phyloP scores from a whole-genome alignment of 2,329 filamentous ascomycete species.

The Akanthomyces dipterigenus region DNA sequence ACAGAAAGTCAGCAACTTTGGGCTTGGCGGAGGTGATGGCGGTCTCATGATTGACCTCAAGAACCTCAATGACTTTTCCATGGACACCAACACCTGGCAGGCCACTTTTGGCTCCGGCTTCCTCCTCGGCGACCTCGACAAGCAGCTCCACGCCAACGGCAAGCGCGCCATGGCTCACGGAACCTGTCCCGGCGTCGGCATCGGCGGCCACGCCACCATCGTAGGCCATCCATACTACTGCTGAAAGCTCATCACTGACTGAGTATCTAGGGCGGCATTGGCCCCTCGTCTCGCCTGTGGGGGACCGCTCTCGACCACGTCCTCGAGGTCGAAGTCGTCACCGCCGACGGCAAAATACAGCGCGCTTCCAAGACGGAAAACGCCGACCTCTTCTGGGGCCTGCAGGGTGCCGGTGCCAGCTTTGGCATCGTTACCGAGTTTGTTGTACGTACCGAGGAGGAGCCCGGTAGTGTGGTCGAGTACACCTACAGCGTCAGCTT shows the following conservation, averaged over 20 bases:
- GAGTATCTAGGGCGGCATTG: slow-evolving; percentile 40
- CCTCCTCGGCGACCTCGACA: slow-evolving; percentile 44
- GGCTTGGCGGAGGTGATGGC: slow-evolving; percentile 44
- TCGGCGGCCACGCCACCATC: slow-evolving; percentile 53
- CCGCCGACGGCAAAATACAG: slow-evolving; percentile 45
- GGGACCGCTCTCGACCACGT: slow-evolving; percentile 50
- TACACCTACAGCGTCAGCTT: slow-evolving; percentile 51
- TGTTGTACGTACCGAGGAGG: slow-evolving; percentile 47
- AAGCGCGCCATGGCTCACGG: slow-evolving; percentile 54
- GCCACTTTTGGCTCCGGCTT: slow-evolving; percentile 50
- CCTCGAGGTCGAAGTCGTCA: slow-evolving; percentile 48
- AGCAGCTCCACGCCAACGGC: slow-evolving; percentile 42
- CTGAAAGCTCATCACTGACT: neutral
- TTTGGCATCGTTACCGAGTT: slow-evolving; percentile 54
- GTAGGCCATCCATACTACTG: slow-evolving; percentile 28
- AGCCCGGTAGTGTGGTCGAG: slow-evolving; percentile 49
- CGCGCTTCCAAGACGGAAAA: slow-evolving; percentile 41
- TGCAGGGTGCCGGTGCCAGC: slow-evolving; percentile 49
- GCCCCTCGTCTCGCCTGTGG: slow-evolving; percentile 54
- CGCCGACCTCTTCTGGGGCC: slow-evolving; percentile 48
- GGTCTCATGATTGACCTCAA: slow-evolving; percentile 47
- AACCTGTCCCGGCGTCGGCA: slow-evolving; percentile 51
- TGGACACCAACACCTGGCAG: slow-evolving; percentile 45
- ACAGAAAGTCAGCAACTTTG: slow-evolving; percentile 29
- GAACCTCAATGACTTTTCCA: slow-evolving; percentile 45